Percentiles rank a stretch among this genome's conserved stretches.
Conservation (phyloP, 176 grass and related monocot species). For the Bolboschoenus planiculmis region DNA sequence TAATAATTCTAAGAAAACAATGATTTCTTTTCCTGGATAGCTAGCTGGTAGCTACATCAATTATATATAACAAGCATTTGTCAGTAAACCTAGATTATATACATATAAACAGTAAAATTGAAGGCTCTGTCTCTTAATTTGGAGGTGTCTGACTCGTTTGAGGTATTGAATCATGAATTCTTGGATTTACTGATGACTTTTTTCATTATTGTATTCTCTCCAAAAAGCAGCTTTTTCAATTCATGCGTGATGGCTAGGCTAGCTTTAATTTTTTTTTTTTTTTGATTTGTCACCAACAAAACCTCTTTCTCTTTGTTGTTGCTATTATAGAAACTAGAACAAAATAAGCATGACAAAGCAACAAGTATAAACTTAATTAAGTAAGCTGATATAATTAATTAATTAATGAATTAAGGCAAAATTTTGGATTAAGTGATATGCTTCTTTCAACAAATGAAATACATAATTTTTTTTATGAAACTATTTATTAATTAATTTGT, state of each 20-base stretch:
- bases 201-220: background rate
- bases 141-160: background rate
- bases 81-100: background rate
- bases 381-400: no score
- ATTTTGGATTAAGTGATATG: background rate
- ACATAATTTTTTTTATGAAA: no score
- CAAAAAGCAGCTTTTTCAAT: background rate
- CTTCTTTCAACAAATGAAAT: background rate
- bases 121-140: no score
- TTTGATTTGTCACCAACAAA: background rate
- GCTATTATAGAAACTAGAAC: background rate
- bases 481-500: no score
- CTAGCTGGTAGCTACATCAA: no score
- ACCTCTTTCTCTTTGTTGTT: background rate
- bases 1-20: no score
- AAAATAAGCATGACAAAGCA: background rate
- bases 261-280: background rate
- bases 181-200: background rate
- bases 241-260: slow-evolving; percentile 4
- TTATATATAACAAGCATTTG: background rate
- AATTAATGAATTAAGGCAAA: no score
- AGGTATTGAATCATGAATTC: background rate
- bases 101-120: background rate
- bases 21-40: no score
- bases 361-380: no score